Percentiles rank a stretch among this genome's conserved stretches.
Evolutionary conservation across 495 filamentous ascomycete genomes (phyloP).

Genomic region (Penicillium verhagenii): DNA sequence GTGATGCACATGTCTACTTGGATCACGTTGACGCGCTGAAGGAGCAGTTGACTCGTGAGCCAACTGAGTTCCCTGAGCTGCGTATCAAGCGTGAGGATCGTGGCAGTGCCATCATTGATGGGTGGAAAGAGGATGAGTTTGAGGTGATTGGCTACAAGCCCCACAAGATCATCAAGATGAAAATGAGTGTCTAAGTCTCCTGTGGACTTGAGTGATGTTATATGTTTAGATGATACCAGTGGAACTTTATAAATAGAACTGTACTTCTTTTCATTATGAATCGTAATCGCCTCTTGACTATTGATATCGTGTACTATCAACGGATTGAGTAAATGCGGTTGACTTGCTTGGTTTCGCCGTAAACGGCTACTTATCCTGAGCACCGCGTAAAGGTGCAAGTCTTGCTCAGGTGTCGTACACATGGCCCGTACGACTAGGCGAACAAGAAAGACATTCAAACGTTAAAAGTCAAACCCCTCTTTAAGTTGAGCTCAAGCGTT

Average conservation of each 20-base stretch:
- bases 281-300: no score
- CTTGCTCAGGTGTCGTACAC: constrained; percentile 6
- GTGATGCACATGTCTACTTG: constrained; percentile 90
- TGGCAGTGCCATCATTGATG: constrained; percentile 63
- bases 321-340: no score
- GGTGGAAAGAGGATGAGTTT: constrained; percentile 87
- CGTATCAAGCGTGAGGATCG: constrained; percentile 63
- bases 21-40: constrained; percentile 89
- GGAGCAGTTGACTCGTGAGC: constrained; percentile 75
- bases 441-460: neutral
- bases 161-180: constrained; percentile 89
- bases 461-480: neutral
- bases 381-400: constrained; percentile 19
- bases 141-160: constrained; percentile 85
- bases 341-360: constrained; percentile 16
- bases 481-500: neutral
- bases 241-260: neutral
- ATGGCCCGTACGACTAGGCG: constrained; percentile 13
- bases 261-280: no score
- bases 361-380: constrained; percentile 12
- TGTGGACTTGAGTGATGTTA: neutral
- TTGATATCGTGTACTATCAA: no score
- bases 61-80: constrained; percentile 77
- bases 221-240: constrained; percentile 5
- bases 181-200: constrained; percentile 77